Evolutionary conservation across 1,139 yeast genomes (phyloP), one percentile per base, ranked within the genome.

Genomic region (Pichia sp.): DNA sequence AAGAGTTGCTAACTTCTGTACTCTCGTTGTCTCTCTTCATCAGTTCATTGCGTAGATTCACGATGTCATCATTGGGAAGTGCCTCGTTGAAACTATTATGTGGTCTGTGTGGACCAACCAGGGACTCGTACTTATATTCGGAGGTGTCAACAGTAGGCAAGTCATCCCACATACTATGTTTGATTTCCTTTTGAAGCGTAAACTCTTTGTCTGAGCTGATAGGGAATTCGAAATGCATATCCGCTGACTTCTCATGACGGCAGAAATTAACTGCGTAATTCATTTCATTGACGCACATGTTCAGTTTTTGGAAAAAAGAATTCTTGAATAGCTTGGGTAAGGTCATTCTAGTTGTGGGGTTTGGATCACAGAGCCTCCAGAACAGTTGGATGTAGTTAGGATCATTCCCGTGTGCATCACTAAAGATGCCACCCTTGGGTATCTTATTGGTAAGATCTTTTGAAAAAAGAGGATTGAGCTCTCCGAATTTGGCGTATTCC

Each of bases 291-390:
- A 72, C 46, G 53, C 91, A 81, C 66, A 75, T 73, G 45, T 75
- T 84, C 38, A 79, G 59, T 11, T 60, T 46, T 32, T 59, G 62
- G 54, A 81, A 80, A 80, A 85, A 81, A 4, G 80, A 76, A 50
- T 81, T 87, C 5, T 41, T 36, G 44, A 77, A 73, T 27, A 82
- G 58, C 27, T 66, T 64, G 1, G 69, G 67, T 48, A 81, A 51
- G 18, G 70, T 66, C 54, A 77, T 76, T 43, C 93, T 63, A 9
- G 72, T 61, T 2, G 48, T 52, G 0, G 69, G 63, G 21, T 73
- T 63, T 7, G 86, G 85, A 51, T 81, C 87, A 50, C 83, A 75
- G 38, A 82, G 60, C 53, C 82, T 72, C 87, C 88, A 80, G 6
- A 86, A 85, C 6, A 76, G 75, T 47, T 87, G 66, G 4, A 84